These are phyloP conservation scores for Apiotrichum gracile DNA, from an alignment of 1,284 basidiomycete genomes.

Conservation along the genomic window DNA sequence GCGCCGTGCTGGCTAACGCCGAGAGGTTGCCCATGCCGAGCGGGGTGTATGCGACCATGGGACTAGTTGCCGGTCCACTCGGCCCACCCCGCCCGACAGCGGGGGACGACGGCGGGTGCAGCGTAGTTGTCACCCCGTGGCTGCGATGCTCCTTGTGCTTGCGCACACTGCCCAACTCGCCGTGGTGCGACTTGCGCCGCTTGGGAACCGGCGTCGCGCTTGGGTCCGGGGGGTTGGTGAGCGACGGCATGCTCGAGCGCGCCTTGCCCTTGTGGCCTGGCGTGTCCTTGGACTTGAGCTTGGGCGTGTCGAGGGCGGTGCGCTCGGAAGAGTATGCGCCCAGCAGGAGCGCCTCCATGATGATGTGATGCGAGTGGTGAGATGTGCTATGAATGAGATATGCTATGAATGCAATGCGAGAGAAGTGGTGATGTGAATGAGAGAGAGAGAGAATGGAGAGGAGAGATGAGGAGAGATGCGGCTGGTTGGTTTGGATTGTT, in stretches of 20 bases:
- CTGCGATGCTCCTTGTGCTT: neutral
- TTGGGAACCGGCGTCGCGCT: neutral
- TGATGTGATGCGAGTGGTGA: neutral
- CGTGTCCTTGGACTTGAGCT: neutral
- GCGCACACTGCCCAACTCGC: neutral
- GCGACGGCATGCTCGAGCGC: neutral
- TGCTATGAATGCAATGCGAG: too few relatives aligned
- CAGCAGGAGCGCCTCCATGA: neutral
- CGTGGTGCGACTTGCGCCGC: neutral
- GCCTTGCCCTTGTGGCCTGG: too few relatives aligned
- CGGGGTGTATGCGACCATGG: neutral
- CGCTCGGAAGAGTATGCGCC: neutral
- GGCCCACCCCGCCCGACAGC: neutral
- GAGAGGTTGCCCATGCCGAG: neutral
- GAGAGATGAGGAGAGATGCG: neutral
- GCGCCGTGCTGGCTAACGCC: neutral
- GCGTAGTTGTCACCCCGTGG: too few relatives aligned
- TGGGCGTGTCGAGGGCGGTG: neutral
- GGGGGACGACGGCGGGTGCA: neutral
- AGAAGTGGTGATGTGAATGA: neutral
- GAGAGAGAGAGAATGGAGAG: neutral
- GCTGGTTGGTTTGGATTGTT: neutral
- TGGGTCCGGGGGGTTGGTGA: neutral
- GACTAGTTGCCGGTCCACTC: neutral
- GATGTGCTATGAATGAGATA: neutral